Evolutionary conservation across 257 asterid species (phyloP).

Genomic region (Capsicum pubescens): DNA sequence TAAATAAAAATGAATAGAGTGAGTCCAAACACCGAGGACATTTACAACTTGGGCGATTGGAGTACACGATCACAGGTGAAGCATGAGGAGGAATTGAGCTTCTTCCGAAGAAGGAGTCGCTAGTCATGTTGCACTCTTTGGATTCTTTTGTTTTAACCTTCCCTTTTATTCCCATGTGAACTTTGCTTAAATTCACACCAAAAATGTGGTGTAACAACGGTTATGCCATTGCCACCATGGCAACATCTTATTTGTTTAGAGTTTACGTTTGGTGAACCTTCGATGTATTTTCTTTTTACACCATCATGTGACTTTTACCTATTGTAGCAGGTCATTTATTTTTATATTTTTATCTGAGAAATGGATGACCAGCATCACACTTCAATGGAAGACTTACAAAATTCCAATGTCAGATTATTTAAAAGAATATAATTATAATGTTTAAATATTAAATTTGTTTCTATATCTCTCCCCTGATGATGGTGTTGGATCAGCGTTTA

Average conservation of each 20-base stretch:
- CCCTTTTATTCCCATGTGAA: background rate
- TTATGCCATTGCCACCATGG: background rate
- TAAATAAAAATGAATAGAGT: background rate
- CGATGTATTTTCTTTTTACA: too few relatives aligned
- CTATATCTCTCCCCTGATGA: too few relatives aligned
- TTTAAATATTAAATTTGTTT: too few relatives aligned
- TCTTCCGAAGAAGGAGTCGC: background rate
- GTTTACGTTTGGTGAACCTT: too few relatives aligned
- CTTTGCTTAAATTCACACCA: background rate
- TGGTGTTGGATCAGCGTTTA: background rate
- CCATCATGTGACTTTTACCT: too few relatives aligned
- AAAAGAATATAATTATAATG: background rate
- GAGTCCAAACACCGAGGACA: too few relatives aligned
- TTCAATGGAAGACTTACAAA: background rate
- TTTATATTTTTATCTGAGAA: too few relatives aligned
- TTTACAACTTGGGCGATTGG: background rate
- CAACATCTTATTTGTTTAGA: background rate
- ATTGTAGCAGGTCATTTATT: too few relatives aligned
- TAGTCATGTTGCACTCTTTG: conserved; percentile 39
- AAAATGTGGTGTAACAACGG: background rate
- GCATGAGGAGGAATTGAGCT: background rate
- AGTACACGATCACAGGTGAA: background rate
- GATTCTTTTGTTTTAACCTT: conserved; percentile 20
- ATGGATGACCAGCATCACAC: background rate
- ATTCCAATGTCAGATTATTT: background rate